phyloP scores from a whole-genome alignment of 2,329 filamentous ascomycete species.

The Colletotrichum theobromicola region DNA sequence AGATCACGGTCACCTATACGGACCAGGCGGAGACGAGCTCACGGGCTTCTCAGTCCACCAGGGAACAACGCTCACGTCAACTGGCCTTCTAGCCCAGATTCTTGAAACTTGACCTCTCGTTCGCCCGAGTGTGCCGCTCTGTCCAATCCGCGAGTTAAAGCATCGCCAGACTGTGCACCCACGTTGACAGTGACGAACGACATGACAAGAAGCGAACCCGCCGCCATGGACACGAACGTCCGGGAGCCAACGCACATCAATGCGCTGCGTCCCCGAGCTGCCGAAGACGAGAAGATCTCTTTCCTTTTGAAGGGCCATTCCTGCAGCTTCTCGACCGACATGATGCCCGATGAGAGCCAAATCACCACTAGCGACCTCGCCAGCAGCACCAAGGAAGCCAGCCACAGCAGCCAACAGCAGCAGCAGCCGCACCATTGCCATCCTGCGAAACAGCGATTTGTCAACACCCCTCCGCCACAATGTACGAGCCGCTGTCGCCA shows the following conservation, averaged over 20 bases:
- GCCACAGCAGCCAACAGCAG: background rate
- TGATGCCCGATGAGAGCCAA: constrained; percentile 14
- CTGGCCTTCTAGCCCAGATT: constrained; percentile 7
- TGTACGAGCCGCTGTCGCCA: background rate
- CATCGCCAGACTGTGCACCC: constrained; percentile 15
- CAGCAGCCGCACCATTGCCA: background rate
- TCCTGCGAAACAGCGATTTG: background rate
- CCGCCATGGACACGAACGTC: constrained; percentile 12
- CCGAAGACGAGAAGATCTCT: background rate
- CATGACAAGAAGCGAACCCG: background rate
- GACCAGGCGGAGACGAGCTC: background rate
- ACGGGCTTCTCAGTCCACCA: background rate
- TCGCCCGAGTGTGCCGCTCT: background rate
- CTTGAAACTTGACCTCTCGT: background rate
- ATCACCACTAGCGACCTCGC: background rate
- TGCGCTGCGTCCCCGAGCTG: constrained; percentile 18
- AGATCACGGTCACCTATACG: background rate
- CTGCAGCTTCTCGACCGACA: constrained; percentile 20
- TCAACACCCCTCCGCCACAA: background rate
- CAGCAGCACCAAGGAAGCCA: background rate
- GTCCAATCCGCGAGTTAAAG: constrained; percentile 2
- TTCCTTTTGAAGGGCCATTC: constrained; percentile 17
- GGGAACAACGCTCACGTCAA: background rate
- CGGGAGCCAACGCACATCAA: constrained; percentile 15
- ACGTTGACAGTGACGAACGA: background rate